Base-by-base conservation (phyloP, 108 stramenopile species). In the Discostella pseudostelligera region DNA sequence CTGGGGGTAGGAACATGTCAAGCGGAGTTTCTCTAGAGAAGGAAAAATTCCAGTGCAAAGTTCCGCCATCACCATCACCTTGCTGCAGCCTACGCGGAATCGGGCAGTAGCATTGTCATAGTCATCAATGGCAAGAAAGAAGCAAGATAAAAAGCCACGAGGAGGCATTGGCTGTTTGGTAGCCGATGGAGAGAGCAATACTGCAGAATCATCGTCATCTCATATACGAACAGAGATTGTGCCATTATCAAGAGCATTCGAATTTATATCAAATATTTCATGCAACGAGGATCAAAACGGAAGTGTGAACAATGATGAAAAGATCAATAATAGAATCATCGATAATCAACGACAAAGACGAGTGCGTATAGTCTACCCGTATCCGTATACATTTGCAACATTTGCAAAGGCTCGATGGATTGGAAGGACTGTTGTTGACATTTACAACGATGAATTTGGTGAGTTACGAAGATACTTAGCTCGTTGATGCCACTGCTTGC, bases 331-430 rank as follows among this genome's bases (percentile, higher is more conserved):
- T 16, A n/a, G n/a, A n/a, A 20, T 8, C 24, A 17, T 45, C 14
- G 40, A 28, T 8, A 47, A 47, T 39, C 16, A 32, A 29, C 13
- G 45, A 26, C 28, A 39, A 44, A 78, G 66, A 35, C 49, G 72
- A 4, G 62, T 81, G 17, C 74, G 82, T 14, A 65, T 78, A 36
- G 35, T 82, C 59, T 56, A 65, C 17, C 91, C 91, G 2, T 92
- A 92, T 62, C 82, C 86, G 20, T 92, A 76, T 47, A 86, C 88
- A 10, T 92, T 89, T 80, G 64, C 79, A 2, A 87, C 87, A 2
- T 86, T 76, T 72, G 91, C 91, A 50, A 92, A 92, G 45, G 68
- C 68, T 45, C 75, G 91, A 26, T 92, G 91, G 91, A 44, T 87
- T 21, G 87, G 85, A 9, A 69, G 84, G 56, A 81, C 86, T 29